These are phyloP conservation scores for Macadamia tetraphylla DNA, from an alignment of 164 flowering plant species.

Conservation along the genomic window DNA sequence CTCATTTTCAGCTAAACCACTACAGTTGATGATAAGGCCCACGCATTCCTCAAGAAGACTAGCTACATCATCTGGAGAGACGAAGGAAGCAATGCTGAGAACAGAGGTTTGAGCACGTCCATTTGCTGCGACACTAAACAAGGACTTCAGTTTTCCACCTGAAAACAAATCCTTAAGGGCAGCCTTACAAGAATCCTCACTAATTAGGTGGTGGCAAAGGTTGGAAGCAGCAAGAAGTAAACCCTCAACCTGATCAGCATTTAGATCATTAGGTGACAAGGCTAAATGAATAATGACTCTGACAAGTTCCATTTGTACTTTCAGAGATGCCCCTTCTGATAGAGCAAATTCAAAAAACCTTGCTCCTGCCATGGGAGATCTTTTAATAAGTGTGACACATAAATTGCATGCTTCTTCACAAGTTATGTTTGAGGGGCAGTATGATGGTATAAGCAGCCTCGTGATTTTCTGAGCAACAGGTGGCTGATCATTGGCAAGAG, in stretches of 20 bases:
- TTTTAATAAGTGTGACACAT: slow-evolving; percentile 68
- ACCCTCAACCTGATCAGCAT: slow-evolving; percentile 50
- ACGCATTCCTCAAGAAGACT: slow-evolving; percentile 52
- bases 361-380: slow-evolving; percentile 84
- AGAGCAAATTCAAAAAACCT: slow-evolving; percentile 74
- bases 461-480: slow-evolving; percentile 73
- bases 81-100: slow-evolving; percentile 46
- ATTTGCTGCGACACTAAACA: slow-evolving; percentile 43
- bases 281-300: slow-evolving; percentile 32
- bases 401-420: slow-evolving; percentile 76
- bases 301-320: slow-evolving; percentile 57
- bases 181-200: slow-evolving; percentile 32
- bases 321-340: slow-evolving; percentile 65
- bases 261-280: slow-evolving; percentile 39
- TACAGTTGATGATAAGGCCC: slow-evolving; percentile 39
- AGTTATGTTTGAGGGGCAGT: slow-evolving; percentile 64
- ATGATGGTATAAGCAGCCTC: slow-evolving; percentile 78
- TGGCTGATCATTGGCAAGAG: slow-evolving; percentile 74
- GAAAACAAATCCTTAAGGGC: slow-evolving; percentile 52
- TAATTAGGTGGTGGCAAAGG: slow-evolving; percentile 48
- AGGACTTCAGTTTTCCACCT: slow-evolving; percentile 46
- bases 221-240: slow-evolving; percentile 47
- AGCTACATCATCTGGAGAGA: slow-evolving; percentile 41
- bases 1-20: slow-evolving; percentile 42
- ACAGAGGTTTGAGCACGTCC: slow-evolving; percentile 11